Percentiles rank a stretch among this genome's conserved stretches.
Conservation (phyloP, 73 alveolate genomes). For the Paramecium caudatum region DNA sequence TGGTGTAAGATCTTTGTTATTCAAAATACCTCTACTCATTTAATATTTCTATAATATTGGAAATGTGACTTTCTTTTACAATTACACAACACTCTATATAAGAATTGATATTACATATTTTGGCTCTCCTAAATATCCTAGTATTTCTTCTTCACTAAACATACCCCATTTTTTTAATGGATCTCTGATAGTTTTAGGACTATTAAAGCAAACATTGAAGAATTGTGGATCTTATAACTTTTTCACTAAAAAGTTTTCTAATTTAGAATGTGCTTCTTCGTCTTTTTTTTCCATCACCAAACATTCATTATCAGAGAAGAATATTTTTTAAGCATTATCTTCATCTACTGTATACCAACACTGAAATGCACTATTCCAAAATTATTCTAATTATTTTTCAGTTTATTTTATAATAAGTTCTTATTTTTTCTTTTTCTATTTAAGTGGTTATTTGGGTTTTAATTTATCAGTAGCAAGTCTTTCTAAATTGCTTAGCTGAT, state of each 20-base stretch:
- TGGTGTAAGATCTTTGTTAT: constrained; percentile 12
- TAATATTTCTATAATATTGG: constrained; percentile 33
- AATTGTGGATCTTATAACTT: constrained; percentile 45
- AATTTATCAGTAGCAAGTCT: constrained; percentile 21
- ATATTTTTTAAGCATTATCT: background rate
- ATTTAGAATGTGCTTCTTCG: constrained; percentile 6
- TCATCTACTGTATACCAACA: constrained; percentile 53
- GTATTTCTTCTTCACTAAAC: constrained; percentile 54
- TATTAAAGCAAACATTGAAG: constrained; percentile 33
- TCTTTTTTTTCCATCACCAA: background rate
- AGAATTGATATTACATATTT: constrained; percentile 57
- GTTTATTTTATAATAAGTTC: constrained; percentile 8
- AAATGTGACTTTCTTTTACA: constrained; percentile 48
- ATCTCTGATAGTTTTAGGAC: constrained; percentile 29
- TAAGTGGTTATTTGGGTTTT: background rate
- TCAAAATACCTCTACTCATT: background rate
- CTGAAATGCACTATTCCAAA: constrained; percentile 39
- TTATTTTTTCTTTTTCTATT: constrained; percentile 23
- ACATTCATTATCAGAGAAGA: constrained; percentile 5
- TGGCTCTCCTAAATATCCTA: constrained; percentile 49
- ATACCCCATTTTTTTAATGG: constrained; percentile 53
- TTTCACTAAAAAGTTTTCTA: constrained; percentile 7
- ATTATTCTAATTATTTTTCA: constrained; percentile 61
- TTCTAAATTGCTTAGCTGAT: constrained; percentile 34
- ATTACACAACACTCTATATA: constrained; percentile 35